These are phyloP conservation scores for Pichia sp. DNA, from an alignment of 1,139 yeast genomes.

Conservation along the genomic window DNA sequence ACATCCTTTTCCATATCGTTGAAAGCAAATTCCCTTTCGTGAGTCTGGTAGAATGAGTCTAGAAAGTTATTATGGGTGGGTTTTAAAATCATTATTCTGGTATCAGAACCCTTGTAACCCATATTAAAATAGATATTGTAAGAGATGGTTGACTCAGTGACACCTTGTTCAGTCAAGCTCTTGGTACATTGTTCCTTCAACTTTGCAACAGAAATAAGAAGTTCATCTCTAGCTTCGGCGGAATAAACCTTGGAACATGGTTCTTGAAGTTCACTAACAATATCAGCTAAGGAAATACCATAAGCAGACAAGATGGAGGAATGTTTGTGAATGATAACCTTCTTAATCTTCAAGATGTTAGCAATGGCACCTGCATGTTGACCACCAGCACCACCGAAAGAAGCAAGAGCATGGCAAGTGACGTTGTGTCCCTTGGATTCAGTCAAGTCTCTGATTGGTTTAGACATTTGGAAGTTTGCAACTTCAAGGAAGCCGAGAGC, in stretches of 20 bases:
- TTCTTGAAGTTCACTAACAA: conserved; percentile 58
- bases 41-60: conserved; percentile 30
- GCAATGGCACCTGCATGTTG: conserved; percentile 49
- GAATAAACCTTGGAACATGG: conserved; percentile 39
- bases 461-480: conserved; percentile 49
- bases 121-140: conserved; percentile 65
- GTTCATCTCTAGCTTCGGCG: conserved; percentile 23
- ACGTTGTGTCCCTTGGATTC: conserved; percentile 46
- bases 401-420: conserved; percentile 39
- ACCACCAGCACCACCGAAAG: conserved; percentile 56
- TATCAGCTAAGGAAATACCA: conserved; percentile 48
- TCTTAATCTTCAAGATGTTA: conserved; percentile 36
- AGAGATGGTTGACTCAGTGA: conserved; percentile 24
- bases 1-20: conserved; percentile 48
- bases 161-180: conserved; percentile 41
- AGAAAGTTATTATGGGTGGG: conserved; percentile 21
- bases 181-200: conserved; percentile 29
- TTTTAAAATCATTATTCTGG: conserved; percentile 60
- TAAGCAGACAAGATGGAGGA: conserved; percentile 50
- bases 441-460: conserved; percentile 49
- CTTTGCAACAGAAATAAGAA: conserved; percentile 30
- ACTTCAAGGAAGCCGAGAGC: conserved; percentile 48
- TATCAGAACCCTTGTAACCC: conserved; percentile 83
- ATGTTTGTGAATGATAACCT: conserved; percentile 42
- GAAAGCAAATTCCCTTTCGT: conserved; percentile 66